A percentile compares a stretch with the other conserved stretches of the same genome.
These are phyloP conservation scores for Salix purpurea DNA, from an alignment of 345 rosid genomes.

Conservation along the genomic window DNA sequence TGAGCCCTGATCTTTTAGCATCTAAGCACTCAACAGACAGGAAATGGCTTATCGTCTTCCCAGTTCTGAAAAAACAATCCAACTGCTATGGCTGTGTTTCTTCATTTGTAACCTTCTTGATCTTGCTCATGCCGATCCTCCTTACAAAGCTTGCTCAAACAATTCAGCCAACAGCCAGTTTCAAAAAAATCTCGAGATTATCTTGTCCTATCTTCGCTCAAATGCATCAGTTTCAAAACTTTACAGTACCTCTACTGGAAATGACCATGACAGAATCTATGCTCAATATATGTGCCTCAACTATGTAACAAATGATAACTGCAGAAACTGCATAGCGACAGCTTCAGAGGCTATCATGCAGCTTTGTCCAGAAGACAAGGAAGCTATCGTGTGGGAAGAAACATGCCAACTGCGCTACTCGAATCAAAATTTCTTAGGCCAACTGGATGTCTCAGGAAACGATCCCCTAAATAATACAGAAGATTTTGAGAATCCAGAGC, in stretches of 20 bases:
- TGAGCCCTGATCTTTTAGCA: background rate
- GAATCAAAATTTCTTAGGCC: conserved; percentile 20
- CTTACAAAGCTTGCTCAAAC: conserved; percentile 7
- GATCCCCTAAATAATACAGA: background rate
- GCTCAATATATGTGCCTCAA: conserved; percentile 39
- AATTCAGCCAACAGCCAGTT: background rate
- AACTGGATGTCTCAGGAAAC: conserved; percentile 26
- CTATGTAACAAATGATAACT: conserved; percentile 6
- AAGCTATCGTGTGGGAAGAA: conserved; percentile 39
- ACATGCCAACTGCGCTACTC: conserved; percentile 35
- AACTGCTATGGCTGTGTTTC: background rate
- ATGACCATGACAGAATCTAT: conserved; percentile 14
- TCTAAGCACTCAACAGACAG: background rate
- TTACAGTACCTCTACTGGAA: conserved; percentile 17
- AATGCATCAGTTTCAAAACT: conserved; percentile 17
- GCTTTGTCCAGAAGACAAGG: conserved; percentile 19
- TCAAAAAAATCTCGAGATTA: background rate
- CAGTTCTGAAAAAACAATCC: background rate
- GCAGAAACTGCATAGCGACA: conserved; percentile 11
- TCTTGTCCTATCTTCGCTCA: background rate
- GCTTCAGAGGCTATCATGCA: conserved; percentile 21
- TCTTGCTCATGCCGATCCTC: conserved; percentile 19
- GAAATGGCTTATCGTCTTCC: background rate
- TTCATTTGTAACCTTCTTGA: background rate
- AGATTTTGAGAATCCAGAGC: conserved; percentile 22